Evolutionary conservation across 495 filamentous ascomycete species (phyloP).

Genomic region (Trichoderma parareesei): DNA sequence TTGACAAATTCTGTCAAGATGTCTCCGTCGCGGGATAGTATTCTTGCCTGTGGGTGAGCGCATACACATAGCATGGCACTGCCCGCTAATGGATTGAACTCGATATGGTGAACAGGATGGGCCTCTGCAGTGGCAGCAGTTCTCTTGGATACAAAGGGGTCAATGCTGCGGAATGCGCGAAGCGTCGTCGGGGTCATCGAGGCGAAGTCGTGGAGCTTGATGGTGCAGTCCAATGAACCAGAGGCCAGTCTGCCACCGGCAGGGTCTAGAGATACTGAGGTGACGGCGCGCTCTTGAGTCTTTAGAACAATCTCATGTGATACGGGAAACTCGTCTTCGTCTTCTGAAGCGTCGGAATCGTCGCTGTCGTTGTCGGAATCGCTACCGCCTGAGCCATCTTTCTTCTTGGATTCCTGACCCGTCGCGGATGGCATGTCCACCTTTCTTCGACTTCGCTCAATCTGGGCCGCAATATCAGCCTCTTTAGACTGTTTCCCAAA

Average conservation of each 20-base stretch:
- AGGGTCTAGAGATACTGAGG: constrained; percentile 73
- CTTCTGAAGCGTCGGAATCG: constrained; percentile 50
- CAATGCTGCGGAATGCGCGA: constrained; percentile 84
- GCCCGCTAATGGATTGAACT: constrained; percentile 78
- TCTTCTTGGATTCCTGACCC: constrained; percentile 20
- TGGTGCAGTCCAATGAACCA: constrained; percentile 79
- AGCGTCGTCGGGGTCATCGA: constrained; percentile 93
- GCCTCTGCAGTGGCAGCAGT: constrained; percentile 64
- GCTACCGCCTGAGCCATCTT: constrained; percentile 22
- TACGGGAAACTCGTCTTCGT: constrained; percentile 84
- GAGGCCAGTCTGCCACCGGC: constrained; percentile 79
- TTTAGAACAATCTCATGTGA: constrained; percentile 89
- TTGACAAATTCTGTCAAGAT: constrained; percentile 80
- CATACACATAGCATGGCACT: constrained; percentile 77
- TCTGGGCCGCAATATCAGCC: constrained; percentile 67
- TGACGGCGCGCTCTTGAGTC: constrained; percentile 84
- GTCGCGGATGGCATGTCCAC: constrained; percentile 20
- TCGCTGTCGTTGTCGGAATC: constrained; percentile 47
- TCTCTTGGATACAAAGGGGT: constrained; percentile 69
- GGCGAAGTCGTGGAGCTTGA: constrained; percentile 92
- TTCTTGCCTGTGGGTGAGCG: constrained; percentile 79
- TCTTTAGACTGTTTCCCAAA: constrained; percentile 79
- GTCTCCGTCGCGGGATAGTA: constrained; percentile 83
- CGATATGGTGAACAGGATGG: constrained; percentile 75
- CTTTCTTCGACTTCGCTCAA: constrained; percentile 65